These are phyloP conservation scores for Rhizophagus clarus DNA, from an alignment of 192 early-diverging fungal species.

Conservation along the genomic window DNA sequence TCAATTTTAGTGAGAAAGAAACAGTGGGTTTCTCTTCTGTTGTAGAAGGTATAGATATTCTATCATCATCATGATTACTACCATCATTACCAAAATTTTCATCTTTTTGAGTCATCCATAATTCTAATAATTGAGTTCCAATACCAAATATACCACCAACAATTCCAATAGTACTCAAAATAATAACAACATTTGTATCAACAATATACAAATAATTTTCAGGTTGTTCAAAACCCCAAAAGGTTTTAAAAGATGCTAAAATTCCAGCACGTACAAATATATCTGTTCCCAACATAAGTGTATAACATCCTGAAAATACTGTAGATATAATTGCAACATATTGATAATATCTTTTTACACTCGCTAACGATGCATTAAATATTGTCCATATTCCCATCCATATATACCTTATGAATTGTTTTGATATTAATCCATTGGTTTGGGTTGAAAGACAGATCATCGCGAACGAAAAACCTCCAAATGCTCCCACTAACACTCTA, in stretches of 20 bases:
- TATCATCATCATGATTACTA: background rate
- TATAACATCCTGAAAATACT: slow-evolving; percentile 11
- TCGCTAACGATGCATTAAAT: background rate
- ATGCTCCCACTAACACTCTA: slow-evolving; percentile 18
- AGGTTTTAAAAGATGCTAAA: slow-evolving; percentile 24
- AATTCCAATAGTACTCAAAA: background rate
- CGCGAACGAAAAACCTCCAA: slow-evolving; percentile 15
- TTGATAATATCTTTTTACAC: background rate
- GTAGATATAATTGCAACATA: slow-evolving; percentile 26
- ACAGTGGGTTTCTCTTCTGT: background rate
- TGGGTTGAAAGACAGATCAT: slow-evolving; percentile 1
- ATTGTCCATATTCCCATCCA: slow-evolving; percentile 8
- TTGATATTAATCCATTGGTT: slow-evolving; percentile 21
- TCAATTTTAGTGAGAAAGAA: background rate
- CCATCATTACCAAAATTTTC: background rate
- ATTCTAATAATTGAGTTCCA: slow-evolving; percentile 20
- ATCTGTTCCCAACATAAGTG: slow-evolving; percentile 14
- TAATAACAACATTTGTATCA: background rate
- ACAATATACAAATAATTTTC: slow-evolving; percentile 16
- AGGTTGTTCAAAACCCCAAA: slow-evolving; percentile 17
- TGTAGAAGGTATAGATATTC: background rate
- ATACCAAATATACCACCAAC: slow-evolving; percentile 10
- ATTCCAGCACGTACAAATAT: slow-evolving; percentile 4
- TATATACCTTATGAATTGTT: slow-evolving; percentile 8
- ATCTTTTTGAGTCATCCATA: background rate